Base-by-base conservation (phyloP, 2,329 filamentous ascomycete genomes). In the Aschersonia sp. region DNA sequence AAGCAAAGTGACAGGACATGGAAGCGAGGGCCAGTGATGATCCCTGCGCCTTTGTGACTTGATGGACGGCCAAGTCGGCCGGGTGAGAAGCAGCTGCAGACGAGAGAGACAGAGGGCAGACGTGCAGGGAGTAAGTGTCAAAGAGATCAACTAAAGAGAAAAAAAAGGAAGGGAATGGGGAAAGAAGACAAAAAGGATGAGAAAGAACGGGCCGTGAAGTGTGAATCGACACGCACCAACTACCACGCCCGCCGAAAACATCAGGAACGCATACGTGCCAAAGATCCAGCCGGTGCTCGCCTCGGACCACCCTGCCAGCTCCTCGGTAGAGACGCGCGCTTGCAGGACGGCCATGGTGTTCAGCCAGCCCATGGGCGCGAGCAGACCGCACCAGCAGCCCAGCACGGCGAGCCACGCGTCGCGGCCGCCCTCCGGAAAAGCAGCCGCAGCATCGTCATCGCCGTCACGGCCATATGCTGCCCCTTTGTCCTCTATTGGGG, bases 231-330 rank as follows among this genome's bases (percentile, higher is more conserved):
- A 51, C 53, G 45, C 43, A 51, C 61, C 83, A 41, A 84, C 76
- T 56, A 85, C 80, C 1, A 85, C 73, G 10, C 83, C 83, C 45
- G 81, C 77, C 56, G 85, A 81, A 59, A 85, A 84, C 11, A 80
- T 70, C 40, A 87, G 67, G 57, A 86, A 87, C 29, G 77, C 71
- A 55, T 83, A 87, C 45, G 83, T 66, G 53, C 79, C 76, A 53
- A 86, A 84, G 48, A 88, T 84, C 84, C 84, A 88, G 1, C 81
- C 81, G 35, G 82, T 74, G 5, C 68, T 72, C 9, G 76, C 75
- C 42, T 78, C 73, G 35, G 67, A 71, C 52, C 82, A 75, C 9
- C 69, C 62, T 6, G 65, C 62, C 9, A 88, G 66, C 51, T 86
- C 79, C 54, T 87, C 66, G n/a, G 68, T 35, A 22, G 45, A 46